Evolutionary conservation across 176 grass and related monocot species (phyloP).

Genomic region (Cenchrus americanus): DNA sequence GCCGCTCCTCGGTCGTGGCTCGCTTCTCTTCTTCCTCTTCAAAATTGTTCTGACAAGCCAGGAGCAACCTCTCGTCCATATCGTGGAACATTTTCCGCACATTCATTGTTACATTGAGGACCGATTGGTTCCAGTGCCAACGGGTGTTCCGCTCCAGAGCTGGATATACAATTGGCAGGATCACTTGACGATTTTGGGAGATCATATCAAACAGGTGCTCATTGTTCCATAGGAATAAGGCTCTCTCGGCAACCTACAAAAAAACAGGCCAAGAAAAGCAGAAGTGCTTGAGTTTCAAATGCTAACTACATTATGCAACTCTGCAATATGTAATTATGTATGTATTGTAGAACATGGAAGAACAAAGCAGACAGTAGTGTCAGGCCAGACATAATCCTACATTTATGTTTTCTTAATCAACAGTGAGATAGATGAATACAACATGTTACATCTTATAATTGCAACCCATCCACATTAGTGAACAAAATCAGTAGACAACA

Average conservation of each 20-base stretch:
- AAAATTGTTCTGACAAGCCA: slow-evolving; percentile 79
- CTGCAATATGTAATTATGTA: slow-evolving; percentile 12
- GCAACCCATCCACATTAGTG: background rate
- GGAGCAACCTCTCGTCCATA: slow-evolving; percentile 87
- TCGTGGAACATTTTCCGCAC: slow-evolving; percentile 86
- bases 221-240: slow-evolving; percentile 96
- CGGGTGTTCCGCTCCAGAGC: slow-evolving; percentile 83
- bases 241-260: slow-evolving; percentile 92
- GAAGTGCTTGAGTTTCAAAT: background rate
- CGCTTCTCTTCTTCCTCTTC: slow-evolving; percentile 79
- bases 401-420: slow-evolving; percentile 26
- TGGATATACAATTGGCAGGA: slow-evolving; percentile 80
- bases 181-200: slow-evolving; percentile 84
- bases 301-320: slow-evolving; percentile 9
- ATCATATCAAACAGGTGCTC: slow-evolving; percentile 89
- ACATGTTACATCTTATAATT: background rate
- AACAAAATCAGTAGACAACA: slow-evolving; percentile 12
- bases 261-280: slow-evolving; percentile 1
- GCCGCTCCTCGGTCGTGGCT: slow-evolving; percentile 48
- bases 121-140: slow-evolving; percentile 91
- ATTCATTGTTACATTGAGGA: slow-evolving; percentile 89
- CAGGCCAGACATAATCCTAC: background rate
- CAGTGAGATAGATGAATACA: background rate
- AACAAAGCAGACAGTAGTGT: slow-evolving; percentile 8
- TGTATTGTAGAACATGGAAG: slow-evolving; percentile 6